Percentiles rank a stretch among this genome's conserved stretches.
Conservation (phyloP, 2,329 filamentous ascomycete species). For the Aspergillus sp. region DNA sequence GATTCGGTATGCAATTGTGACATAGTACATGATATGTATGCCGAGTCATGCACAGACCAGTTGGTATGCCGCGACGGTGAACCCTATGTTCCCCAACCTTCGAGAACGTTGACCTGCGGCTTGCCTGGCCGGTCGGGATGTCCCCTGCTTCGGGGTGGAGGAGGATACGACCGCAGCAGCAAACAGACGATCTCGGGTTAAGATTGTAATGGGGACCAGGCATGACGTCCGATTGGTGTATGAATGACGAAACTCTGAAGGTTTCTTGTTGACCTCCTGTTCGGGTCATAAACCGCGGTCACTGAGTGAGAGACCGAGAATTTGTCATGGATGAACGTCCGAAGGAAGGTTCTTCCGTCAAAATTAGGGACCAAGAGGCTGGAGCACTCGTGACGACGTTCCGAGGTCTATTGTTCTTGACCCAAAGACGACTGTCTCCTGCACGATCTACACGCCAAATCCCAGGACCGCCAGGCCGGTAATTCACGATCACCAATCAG, state of each 20-base stretch:
- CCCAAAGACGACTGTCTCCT: neutral
- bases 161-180: neutral
- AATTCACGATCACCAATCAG: slow-evolving; percentile 7
- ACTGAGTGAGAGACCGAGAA: neutral
- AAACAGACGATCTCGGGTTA: neutral
- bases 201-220: neutral
- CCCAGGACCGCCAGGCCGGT: slow-evolving; percentile 1
- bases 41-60: neutral
- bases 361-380: neutral
- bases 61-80: neutral
- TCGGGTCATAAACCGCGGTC: neutral
- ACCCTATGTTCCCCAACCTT: neutral
- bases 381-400: neutral
- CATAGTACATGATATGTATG: neutral
- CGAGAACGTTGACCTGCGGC: neutral
- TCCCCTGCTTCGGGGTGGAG: neutral
- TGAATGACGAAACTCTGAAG: neutral
- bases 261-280: neutral
- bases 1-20: neutral
- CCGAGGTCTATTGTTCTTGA: neutral
- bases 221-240: slow-evolving; percentile 1
- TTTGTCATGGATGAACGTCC: neutral
- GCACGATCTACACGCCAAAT: slow-evolving; percentile 5
- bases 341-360: no score
- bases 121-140: neutral